Evolutionary conservation across 768 basidiomycete species (phyloP).

Genomic region (Chalciporus pseudorubinellus): DNA sequence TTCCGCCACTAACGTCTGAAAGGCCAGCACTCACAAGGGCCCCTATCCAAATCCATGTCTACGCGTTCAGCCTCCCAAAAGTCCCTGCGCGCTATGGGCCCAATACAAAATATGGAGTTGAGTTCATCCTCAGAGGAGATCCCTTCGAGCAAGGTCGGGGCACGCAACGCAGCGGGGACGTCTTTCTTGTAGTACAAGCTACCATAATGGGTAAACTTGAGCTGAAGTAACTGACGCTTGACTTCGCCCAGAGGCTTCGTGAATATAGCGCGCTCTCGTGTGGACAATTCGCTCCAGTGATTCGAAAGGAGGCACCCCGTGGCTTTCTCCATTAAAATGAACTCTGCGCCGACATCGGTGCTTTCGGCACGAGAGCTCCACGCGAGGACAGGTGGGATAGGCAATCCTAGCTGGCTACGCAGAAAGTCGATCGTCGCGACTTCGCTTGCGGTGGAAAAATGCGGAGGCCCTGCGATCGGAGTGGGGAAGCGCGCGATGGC

Average conservation of each 20-base stretch:
- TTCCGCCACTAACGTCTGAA: not conserved
- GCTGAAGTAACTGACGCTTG: constrained; percentile 16
- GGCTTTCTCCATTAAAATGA: constrained; percentile 35
- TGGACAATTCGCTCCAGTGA: constrained; percentile 15
- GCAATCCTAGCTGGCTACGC: constrained; percentile 25
- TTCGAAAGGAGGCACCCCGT: constrained; percentile 19
- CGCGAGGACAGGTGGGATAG: constrained; percentile 29
- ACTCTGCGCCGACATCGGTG: constrained; percentile 32
- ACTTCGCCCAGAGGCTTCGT: constrained; percentile 21
- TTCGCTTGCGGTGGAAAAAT: constrained; percentile 35
- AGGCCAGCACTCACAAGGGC: constrained; percentile 31
- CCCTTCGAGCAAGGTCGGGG: constrained; percentile 10
- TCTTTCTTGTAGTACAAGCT: constrained; percentile 38
- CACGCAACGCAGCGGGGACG: constrained; percentile 7
- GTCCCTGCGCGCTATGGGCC: constrained; percentile 27
- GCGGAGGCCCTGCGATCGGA: constrained; percentile 26
- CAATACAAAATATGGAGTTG: constrained; percentile 27
- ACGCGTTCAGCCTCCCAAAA: constrained; percentile 31
- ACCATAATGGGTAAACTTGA: constrained; percentile 32
- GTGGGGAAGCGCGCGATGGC: constrained; percentile 17
- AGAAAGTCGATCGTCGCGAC: constrained; percentile 37
- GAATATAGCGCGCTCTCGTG: constrained; percentile 4
- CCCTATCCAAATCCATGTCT: constrained; percentile 25
- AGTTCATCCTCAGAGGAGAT: constrained; percentile 9
- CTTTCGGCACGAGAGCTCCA: constrained; percentile 26